Evolutionary conservation across 805 yeast genomes (phyloP).

Genomic region (Saturnispora saitoi): DNA sequence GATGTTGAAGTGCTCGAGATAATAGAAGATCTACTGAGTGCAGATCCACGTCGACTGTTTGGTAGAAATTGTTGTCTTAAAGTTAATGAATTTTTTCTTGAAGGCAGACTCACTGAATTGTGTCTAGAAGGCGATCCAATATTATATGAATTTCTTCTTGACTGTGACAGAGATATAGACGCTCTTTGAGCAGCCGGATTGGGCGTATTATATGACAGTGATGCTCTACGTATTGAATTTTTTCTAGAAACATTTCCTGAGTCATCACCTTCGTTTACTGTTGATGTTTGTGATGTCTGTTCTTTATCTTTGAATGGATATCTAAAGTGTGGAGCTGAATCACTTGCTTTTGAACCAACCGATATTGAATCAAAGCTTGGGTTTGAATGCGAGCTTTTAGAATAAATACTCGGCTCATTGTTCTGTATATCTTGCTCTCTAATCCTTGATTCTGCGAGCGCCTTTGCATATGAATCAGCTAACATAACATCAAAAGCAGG

Average conservation of each 20-base stretch:
- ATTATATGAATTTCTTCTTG: slow-evolving; percentile 19
- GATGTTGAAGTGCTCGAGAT: slow-evolving; percentile 5
- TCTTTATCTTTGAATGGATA: slow-evolving; percentile 56
- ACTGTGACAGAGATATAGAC: slow-evolving; percentile 10
- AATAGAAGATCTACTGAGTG: slow-evolving; percentile 11
- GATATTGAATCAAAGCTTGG: slow-evolving; percentile 13
- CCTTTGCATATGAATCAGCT: slow-evolving; percentile 56
- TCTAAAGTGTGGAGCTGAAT: slow-evolving; percentile 47
- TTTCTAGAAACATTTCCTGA: slow-evolving; percentile 13
- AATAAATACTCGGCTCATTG: slow-evolving; percentile 2
- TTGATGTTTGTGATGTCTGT: not conserved
- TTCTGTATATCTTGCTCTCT: not conserved
- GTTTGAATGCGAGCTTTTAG: not conserved
- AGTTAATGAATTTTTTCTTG: slow-evolving; percentile 17
- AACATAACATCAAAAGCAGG: slow-evolving; percentile 53
- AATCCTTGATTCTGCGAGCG: slow-evolving; percentile 30
- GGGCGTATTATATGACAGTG: slow-evolving; percentile 2
- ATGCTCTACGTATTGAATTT: slow-evolving; percentile 11
- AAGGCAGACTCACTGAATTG: slow-evolving; percentile 6
- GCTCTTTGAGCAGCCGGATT: slow-evolving; percentile 10
- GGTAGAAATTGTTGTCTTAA: slow-evolving; percentile 8
- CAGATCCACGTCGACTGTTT: slow-evolving; percentile 16
- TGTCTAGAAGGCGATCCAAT: slow-evolving; percentile 10
- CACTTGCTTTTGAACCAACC: slow-evolving; percentile 6
- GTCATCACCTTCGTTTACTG: slow-evolving; percentile 13